Evolutionary conservation across 2,329 filamentous ascomycete species (phyloP), one percentile per base, ranked within the genome.

Genomic region (Stagonosporopsis chrysanthemi): DNA sequence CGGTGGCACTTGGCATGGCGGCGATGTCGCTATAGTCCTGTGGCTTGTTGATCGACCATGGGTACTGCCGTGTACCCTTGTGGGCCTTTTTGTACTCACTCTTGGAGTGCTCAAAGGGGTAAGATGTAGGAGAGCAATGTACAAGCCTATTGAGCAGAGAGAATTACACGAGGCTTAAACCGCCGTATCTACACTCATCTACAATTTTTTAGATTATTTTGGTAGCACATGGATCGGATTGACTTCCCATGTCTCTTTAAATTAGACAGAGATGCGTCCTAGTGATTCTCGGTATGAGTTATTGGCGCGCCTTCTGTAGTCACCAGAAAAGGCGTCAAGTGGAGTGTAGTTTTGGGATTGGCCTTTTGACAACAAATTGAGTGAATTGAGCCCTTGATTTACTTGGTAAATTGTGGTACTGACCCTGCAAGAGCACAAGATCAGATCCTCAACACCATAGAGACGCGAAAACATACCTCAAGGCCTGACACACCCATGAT

Each of bases 1-100:
- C 11, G 71, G 70, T 15, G 69, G 71, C 3, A 71, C 71, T 22
- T 74, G 71, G 71, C 69, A 74, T 47, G 70, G 65, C 5, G 44
- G 50, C 6, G 71, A 74, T 43, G 70, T 73, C 19, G 63, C 61
- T 19, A 58, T 68, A 6, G 58, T 73, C 4, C 49, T 73, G 26
- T 73, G 71, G 71, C 51, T 72, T 7, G 68, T 61, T 12, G 57
- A 58, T 11, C 29, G 52, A 2, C 63, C 57, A 4, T 61, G 52
- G 51, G 45, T 52, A 6, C 26, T 64, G 12, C 17, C 47, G 5
- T 35, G 36, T 36, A 33, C 64, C 22, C 5, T 58, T 28, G 33
- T 1, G 1, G 17, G 35, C 1, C 39, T 22, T 22, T 11, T 29
- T 0, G 22, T 17, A 12, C 11, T 53, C 3, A 19, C 19, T 9